Percentiles rank a stretch among this genome's conserved stretches.
These are phyloP conservation scores for Scedosporium boydii DNA, from an alignment of 2,329 filamentous ascomycete species.

Conservation along the genomic window DNA sequence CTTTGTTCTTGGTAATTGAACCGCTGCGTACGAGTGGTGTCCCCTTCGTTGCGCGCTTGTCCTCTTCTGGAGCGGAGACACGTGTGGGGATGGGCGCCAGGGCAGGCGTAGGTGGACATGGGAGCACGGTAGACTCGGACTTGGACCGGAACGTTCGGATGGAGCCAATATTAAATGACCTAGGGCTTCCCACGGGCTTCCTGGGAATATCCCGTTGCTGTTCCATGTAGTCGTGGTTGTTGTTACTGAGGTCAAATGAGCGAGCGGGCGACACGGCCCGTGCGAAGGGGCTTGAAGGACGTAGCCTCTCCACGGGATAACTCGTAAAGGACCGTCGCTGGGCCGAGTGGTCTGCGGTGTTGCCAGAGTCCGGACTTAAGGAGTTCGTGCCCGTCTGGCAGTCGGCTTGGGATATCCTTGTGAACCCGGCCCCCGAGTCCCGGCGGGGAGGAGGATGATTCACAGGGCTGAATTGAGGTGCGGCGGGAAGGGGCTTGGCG, in stretches of 20 bases:
- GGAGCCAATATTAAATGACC: background rate
- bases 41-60: background rate
- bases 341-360: background rate
- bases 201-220: background rate
- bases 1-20: constrained; percentile 4
- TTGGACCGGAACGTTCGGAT: background rate
- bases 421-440: background rate
- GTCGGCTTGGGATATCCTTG: background rate
- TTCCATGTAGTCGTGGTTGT: background rate
- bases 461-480: background rate
- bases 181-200: background rate
- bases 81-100: background rate
- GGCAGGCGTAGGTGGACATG: background rate
- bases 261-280: background rate
- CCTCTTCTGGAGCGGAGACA: background rate
- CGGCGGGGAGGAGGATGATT: background rate
- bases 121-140: background rate
- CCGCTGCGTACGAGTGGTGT: background rate
- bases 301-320: background rate
- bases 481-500: background rate
- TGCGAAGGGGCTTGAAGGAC: background rate
- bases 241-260: background rate
- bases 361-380: background rate
- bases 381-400: background rate
- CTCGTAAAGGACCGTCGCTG: background rate